phyloP scores from a whole-genome alignment of 257 asterid species.

The Solanum microdontum region DNA sequence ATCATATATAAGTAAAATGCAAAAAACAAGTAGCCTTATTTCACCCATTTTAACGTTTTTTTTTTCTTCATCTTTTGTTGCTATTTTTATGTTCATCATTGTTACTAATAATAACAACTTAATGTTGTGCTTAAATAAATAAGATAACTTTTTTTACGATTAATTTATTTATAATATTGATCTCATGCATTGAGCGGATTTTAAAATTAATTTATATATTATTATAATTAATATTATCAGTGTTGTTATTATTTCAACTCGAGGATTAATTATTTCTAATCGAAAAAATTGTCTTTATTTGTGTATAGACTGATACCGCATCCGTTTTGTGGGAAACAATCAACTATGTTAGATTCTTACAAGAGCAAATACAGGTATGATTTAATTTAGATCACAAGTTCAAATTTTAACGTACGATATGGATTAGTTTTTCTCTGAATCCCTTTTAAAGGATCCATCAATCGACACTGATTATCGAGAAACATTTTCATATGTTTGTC shows the following conservation, averaged over 20 bases:
- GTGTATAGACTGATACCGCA: slow-evolving; percentile 20
- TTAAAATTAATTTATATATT: neutral
- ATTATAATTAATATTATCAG: neutral
- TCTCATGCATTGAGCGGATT: neutral
- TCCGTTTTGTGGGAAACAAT: slow-evolving; percentile 25
- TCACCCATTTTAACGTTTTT: neutral
- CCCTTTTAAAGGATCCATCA: too few relatives aligned
- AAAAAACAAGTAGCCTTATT: neutral
- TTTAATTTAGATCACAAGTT: neutral
- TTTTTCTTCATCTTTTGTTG: neutral
- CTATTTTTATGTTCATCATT: neutral
- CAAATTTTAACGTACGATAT: too few relatives aligned
- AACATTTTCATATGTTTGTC: too few relatives aligned
- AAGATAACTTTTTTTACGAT: neutral
- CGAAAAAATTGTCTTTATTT: neutral
- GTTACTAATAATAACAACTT: neutral
- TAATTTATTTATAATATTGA: neutral
- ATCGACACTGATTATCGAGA: too few relatives aligned
- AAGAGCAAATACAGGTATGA: slow-evolving; percentile 20
- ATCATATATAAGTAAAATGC: neutral
- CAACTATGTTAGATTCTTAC: slow-evolving; percentile 16
- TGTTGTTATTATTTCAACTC: neutral
- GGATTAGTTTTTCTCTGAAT: too few relatives aligned
- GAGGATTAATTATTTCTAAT: neutral
- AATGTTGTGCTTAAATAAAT: neutral